These are phyloP conservation scores for Fusarium sp. DNA, from an alignment of 2,329 filamentous ascomycete genomes.

Conservation along the genomic window DNA sequence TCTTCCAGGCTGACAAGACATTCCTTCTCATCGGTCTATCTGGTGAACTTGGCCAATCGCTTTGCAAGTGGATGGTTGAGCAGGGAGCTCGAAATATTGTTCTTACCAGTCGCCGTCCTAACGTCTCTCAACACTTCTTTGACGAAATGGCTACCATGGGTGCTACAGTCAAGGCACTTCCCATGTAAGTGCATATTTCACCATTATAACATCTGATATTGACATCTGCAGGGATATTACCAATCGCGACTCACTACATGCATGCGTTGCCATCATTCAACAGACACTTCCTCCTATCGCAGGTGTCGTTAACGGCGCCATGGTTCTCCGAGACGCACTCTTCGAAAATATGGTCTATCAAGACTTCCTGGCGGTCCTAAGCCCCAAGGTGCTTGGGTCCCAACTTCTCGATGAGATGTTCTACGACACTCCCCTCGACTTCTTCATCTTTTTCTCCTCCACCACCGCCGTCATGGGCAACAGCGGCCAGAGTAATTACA, in stretches of 20 bases:
- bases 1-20: neutral
- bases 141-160: neutral
- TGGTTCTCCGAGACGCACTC: neutral
- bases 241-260: neutral
- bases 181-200: neutral
- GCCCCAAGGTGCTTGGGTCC: neutral
- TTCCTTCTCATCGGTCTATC: neutral
- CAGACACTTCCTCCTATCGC: neutral
- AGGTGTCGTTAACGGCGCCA: neutral
- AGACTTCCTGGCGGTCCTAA: neutral
- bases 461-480: neutral
- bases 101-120: neutral
- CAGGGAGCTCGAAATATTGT: neutral
- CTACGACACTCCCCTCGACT: neutral
- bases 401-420: neutral
- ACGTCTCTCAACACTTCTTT: neutral
- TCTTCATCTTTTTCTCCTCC: conserved; percentile 2
- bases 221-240: neutral
- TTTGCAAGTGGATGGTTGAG: neutral
- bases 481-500: neutral
- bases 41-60: neutral
- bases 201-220: neutral
- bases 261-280: neutral
- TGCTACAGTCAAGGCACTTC: neutral
- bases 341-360: accelerated